These are phyloP conservation scores for Solanum tacnaense DNA, from an alignment of 257 asterid genomes.

Conservation along the genomic window DNA sequence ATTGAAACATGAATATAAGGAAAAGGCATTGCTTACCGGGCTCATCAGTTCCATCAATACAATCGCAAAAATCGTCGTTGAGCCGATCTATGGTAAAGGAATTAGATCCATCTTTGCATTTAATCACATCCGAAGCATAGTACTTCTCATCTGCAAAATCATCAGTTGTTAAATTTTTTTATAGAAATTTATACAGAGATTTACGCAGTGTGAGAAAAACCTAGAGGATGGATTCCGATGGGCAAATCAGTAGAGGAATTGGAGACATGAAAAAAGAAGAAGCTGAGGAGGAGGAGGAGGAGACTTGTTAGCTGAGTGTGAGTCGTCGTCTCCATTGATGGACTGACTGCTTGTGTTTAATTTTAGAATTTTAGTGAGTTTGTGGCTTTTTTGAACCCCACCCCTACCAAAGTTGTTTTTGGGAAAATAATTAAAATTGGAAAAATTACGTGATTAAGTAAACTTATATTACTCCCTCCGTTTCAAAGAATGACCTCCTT, in stretches of 20 bases:
- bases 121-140: conserved; percentile 46
- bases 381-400: neutral
- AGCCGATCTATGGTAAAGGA: conserved; percentile 61
- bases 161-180: neutral
- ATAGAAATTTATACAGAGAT: neutral
- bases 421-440: neutral
- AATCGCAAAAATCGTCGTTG: conserved; percentile 84
- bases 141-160: conserved; percentile 53
- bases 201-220: conserved; percentile 12
- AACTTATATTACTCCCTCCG: too few relatives aligned
- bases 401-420: neutral
- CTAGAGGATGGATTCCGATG: conserved; percentile 72
- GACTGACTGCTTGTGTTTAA: neutral
- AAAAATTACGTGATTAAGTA: fast-evolving
- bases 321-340: conserved; percentile 7
- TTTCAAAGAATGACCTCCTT: too few relatives aligned
- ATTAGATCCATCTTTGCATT: conserved; percentile 79
- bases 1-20: neutral
- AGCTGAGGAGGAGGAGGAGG: conserved; percentile 2
- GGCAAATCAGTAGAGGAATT: conserved; percentile 28
- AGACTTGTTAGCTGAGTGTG: neutral
- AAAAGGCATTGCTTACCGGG: conserved; percentile 41
- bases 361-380: neutral
- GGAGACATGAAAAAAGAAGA: neutral
- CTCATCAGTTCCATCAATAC: conserved; percentile 86